A percentile compares a stretch with the other conserved stretches of the same genome.
Conservation (phyloP, 352 stramenopile species). For the Phytophthora cactorum region DNA sequence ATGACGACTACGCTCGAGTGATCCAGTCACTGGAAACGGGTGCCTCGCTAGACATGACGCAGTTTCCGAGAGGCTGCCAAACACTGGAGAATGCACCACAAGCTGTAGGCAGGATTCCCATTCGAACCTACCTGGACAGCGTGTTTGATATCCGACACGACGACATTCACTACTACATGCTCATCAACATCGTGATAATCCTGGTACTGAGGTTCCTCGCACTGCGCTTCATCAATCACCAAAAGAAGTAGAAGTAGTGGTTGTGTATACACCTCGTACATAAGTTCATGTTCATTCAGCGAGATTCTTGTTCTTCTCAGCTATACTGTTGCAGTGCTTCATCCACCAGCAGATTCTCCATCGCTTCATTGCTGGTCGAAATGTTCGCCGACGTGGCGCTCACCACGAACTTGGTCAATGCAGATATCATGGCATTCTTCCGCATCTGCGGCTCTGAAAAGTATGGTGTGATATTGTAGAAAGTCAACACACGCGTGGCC, state of each 20-base stretch:
- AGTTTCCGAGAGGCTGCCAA: conserved; percentile 38
- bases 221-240: conserved; percentile 58
- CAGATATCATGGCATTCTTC: conserved; percentile 29
- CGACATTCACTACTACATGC: conserved; percentile 43
- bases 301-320: too few species aligned
- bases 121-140: conserved; percentile 42
- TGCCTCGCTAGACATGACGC: conserved; percentile 23
- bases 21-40: conserved; percentile 19
- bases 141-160: conserved; percentile 45
- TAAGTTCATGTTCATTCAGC: too few species aligned
- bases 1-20: conserved; percentile 32
- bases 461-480: conserved; percentile 51
- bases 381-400: conserved; percentile 43
- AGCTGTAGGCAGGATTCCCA: conserved; percentile 28
- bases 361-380: conserved; percentile 44
- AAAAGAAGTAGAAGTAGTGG: conserved; percentile 41
- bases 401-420: conserved; percentile 52
- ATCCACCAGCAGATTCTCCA: conserved; percentile 45
- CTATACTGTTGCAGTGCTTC: conserved; percentile 2
- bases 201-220: conserved; percentile 47
- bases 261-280: not conserved
- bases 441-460: conserved; percentile 33
- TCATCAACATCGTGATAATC: conserved; percentile 43
- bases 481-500: conserved; percentile 39
- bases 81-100: conserved; percentile 34